Percentiles rank a stretch among this genome's conserved stretches.
phyloP scores from a whole-genome alignment of 1,284 basidiomycete species.

The Athelia sp. region DNA sequence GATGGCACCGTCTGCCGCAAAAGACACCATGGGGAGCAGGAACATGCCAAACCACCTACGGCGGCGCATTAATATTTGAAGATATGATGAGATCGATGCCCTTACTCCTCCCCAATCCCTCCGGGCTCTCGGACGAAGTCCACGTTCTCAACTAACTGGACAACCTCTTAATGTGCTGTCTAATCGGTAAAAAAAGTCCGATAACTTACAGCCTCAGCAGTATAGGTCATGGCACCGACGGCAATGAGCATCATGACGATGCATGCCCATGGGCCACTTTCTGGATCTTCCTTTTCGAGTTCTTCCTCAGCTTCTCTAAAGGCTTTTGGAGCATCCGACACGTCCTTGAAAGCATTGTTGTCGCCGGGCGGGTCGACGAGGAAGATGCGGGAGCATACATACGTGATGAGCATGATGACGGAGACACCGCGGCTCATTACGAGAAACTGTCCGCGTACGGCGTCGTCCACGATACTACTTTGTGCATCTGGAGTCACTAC shows the following conservation, averaged over 20 bases:
- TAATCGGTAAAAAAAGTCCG: neutral
- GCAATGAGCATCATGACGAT: slow-evolving; percentile 44
- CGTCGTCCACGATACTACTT: slow-evolving; percentile 34
- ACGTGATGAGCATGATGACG: slow-evolving; percentile 52
- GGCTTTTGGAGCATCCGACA: slow-evolving; percentile 39
- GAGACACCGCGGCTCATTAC: slow-evolving; percentile 59
- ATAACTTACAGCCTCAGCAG: slow-evolving; percentile 58
- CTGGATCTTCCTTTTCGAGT: slow-evolving; percentile 35
- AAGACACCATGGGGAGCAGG: slow-evolving; percentile 64
- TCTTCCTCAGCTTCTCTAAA: slow-evolving; percentile 33
- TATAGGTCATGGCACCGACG: slow-evolving; percentile 56
- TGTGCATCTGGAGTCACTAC: slow-evolving; percentile 17
- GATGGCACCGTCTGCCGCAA: slow-evolving; percentile 60
- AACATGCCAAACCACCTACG: slow-evolving; percentile 65
- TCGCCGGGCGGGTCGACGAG: slow-evolving; percentile 64
- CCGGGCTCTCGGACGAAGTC: slow-evolving; percentile 41
- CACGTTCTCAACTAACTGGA: slow-evolving; percentile 50
- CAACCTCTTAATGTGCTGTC: neutral
- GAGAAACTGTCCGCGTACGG: slow-evolving; percentile 40
- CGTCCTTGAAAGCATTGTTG: slow-evolving; percentile 38
- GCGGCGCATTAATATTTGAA: neutral
- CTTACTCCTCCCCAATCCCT: slow-evolving; percentile 45
- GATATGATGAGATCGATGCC: slow-evolving; percentile 1
- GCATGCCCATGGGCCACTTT: slow-evolving; percentile 36
- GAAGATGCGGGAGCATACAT: slow-evolving; percentile 50